A percentile compares a stretch with the other conserved stretches of the same genome.
Evolutionary conservation across 768 basidiomycete genomes (phyloP).

Genomic region (Phanerochaete carnosa): DNA sequence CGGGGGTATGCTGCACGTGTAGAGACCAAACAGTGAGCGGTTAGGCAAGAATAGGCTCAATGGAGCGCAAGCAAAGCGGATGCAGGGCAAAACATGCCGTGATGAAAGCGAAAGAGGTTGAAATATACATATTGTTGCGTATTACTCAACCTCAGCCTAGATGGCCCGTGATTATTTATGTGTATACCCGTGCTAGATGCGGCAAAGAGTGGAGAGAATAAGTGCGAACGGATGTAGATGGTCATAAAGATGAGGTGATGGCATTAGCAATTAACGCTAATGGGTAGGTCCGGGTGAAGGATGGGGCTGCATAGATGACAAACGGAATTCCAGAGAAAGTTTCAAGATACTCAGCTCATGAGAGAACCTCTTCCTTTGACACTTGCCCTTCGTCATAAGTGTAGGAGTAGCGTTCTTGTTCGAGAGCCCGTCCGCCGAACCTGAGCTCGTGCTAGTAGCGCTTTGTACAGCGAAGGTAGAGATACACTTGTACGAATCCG

Average conservation of each 20-base stretch:
- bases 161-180: background rate
- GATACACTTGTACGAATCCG: too few relatives aligned
- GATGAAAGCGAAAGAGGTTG: background rate
- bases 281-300: background rate
- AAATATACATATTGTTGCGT: background rate
- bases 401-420: conserved; percentile 16
- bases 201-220: background rate
- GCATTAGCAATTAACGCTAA: background rate
- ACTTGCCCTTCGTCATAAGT: conserved; percentile 17
- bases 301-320: background rate
- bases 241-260: background rate
- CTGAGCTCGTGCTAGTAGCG: too few relatives aligned
- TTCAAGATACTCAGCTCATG: background rate
- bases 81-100: background rate
- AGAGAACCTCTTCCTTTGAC: conserved; percentile 8
- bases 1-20: background rate
- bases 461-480: too few relatives aligned
- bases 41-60: background rate
- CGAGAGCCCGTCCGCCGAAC: conserved; percentile 46
- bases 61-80: background rate
- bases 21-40: background rate
- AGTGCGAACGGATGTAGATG: background rate
- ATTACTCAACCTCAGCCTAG: background rate
- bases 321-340: background rate
- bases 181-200: background rate